Base-by-base conservation (phyloP, 2,329 filamentous ascomycete genomes). In the Coleophoma cylindrospora region DNA sequence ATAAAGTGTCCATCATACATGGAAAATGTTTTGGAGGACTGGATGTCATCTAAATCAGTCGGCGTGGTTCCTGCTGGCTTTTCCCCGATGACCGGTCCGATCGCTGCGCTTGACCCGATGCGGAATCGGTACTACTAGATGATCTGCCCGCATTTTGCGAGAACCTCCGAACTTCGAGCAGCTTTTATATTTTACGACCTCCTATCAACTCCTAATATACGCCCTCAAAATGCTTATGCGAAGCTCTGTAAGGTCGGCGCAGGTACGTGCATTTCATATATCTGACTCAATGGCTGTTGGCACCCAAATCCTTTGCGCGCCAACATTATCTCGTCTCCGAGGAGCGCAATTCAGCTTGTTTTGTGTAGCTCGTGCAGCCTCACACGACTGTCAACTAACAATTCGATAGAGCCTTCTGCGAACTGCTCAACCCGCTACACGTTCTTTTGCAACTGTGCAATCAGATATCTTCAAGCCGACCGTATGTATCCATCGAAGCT, bases 391-490 rank as follows among this genome's bases (percentile, higher is more conserved):
- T 10, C 27, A 27, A 27, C 59, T 63, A 59, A 62, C 46, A 43
- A 38, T 34, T 51, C 57, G 56, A 53, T 61, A 67, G 62, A 62
- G 61, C 60, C 60, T 65, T 64, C 56, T 65, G 54, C 61, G 60
- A 60, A 54, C 57, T 46, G 56, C 59, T 52, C 54, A 59, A 54
- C 56, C 57, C 53, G 52, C 62, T 33, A 56, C 61, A 19, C 58
- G 58, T 40, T 51, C 62, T 48, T 85, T 91, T 70, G 89, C 90
- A 64, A 95, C 89, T 58, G 79, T 96, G 64, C 84, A 91, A 74
- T 87, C 87, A 70, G 94, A 97, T 74, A 92, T 97, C 74, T 96
- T 97, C 83, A 96, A 96, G 91, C 92, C 77, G 94, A 97, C 81
- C n/a, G 36, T 38, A 54, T 50, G 50, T 51, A 46, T 46, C 2